Evolutionary conservation across 208 protist genomes (phyloP).

Genomic region (Vickermania ingenoplastis): DNA sequence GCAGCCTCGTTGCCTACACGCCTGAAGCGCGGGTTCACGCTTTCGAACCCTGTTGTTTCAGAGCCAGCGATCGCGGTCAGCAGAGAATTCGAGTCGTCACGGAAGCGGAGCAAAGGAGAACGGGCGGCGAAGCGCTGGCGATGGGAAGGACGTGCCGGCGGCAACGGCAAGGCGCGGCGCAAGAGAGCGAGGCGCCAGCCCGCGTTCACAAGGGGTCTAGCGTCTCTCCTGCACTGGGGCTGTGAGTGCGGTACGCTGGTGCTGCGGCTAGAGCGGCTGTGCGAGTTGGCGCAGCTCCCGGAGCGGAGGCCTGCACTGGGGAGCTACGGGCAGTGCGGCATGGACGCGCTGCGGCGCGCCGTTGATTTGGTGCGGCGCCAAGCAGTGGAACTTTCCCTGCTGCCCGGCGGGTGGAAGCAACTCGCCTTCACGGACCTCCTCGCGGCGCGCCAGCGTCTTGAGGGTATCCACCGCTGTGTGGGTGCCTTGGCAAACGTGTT

Average conservation of each 20-base stretch:
- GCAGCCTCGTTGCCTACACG: not conserved
- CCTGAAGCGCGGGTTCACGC: not conserved
- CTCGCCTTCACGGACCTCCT: conserved; percentile 52
- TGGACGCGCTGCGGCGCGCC: conserved; percentile 31
- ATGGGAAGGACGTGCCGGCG: not conserved
- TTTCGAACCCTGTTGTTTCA: conserved; percentile 1
- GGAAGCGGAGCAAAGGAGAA: not conserved
- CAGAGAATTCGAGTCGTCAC: not conserved
- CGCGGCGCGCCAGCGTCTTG: conserved; percentile 31
- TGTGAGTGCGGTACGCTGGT: conserved; percentile 65
- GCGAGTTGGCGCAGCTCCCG: conserved; percentile 23
- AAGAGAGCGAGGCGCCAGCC: not conserved
- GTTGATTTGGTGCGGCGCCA: conserved; percentile 35
- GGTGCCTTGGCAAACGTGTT: conserved; percentile 46
- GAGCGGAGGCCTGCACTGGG: conserved; percentile 41
- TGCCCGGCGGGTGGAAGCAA: conserved; percentile 30
- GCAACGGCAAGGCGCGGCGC: not conserved
- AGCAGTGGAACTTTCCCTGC: conserved; percentile 32
- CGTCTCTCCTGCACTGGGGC: conserved; percentile 51
- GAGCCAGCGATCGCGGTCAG: not conserved
- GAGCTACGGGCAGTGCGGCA: conserved; percentile 59
- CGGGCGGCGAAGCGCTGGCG: not conserved
- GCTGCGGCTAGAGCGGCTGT: conserved; percentile 44
- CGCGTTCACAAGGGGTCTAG: conserved; percentile 15
- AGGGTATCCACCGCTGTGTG: conserved; percentile 24